phyloP scores from a whole-genome alignment of 73 alveolate genomes.

The Paramecium primaurelia region DNA sequence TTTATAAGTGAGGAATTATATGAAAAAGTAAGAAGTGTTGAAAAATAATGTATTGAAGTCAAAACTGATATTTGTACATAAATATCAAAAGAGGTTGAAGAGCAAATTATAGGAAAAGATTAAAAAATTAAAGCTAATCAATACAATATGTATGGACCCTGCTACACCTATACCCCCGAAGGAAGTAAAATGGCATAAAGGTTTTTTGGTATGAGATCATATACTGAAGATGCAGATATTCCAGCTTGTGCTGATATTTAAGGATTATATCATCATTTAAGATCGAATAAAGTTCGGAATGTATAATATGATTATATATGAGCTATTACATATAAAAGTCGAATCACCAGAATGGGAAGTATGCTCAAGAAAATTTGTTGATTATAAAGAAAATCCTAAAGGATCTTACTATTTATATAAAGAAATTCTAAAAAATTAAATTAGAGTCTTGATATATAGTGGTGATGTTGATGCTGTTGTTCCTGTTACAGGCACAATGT shows the following conservation, averaged over 20 bases:
- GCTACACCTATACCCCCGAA: not conserved
- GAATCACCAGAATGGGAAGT: not conserved
- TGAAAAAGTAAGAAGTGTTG: not conserved
- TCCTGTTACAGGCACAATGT: slow-evolving; percentile 8
- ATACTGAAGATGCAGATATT: not conserved
- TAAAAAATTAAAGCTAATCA: not conserved
- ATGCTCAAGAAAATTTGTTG: not conserved
- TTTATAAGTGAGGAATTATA: not conserved
- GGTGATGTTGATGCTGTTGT: slow-evolving; percentile 39
- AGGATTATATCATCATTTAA: not conserved
- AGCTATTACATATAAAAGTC: not conserved
- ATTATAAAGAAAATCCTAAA: not conserved
- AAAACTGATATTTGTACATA: not conserved
- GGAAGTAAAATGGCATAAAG: not conserved
- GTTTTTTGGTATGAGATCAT: not conserved
- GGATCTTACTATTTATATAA: slow-evolving; percentile 34
- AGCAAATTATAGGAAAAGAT: not conserved
- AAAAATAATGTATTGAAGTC: not conserved
- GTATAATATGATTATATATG: not conserved
- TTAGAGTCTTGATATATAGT: slow-evolving; percentile 59
- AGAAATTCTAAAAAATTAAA: slow-evolving; percentile 10
- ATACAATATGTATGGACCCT: slow-evolving; percentile 6
- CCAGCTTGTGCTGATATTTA: slow-evolving; percentile 22
- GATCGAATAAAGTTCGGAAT: not conserved
- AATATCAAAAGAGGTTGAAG: not conserved